Evolutionary conservation across 1,284 basidiomycete genomes (phyloP).

Genomic region (Leccinum colubrinum): DNA sequence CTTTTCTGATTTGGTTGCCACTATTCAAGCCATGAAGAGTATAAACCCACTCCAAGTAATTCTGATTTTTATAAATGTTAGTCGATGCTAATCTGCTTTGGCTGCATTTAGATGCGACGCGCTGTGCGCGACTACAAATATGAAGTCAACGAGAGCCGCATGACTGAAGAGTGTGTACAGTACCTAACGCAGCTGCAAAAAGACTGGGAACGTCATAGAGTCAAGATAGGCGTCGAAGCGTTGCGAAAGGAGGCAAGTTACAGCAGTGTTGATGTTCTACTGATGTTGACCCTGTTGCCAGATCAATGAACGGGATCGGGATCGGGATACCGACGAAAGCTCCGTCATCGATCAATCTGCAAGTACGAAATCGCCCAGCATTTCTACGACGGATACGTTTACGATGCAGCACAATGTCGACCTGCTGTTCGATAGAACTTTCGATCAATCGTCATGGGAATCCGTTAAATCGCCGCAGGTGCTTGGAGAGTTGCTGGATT

Average conservation of each 20-base stretch:
- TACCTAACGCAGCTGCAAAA: slow-evolving; percentile 93
- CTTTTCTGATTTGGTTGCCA: slow-evolving; percentile 86
- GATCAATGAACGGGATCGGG: slow-evolving; percentile 52
- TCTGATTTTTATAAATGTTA: neutral
- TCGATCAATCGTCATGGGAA: slow-evolving; percentile 69
- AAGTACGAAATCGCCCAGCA: slow-evolving; percentile 28
- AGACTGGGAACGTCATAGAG: slow-evolving; percentile 91
- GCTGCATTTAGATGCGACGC: slow-evolving; percentile 69
- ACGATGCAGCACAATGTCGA: slow-evolving; percentile 65
- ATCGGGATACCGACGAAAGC: slow-evolving; percentile 47
- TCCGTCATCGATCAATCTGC: slow-evolving; percentile 27
- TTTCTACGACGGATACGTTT: slow-evolving; percentile 36
- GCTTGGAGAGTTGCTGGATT: slow-evolving; percentile 86
- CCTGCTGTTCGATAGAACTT: slow-evolving; percentile 68
- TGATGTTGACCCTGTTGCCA: slow-evolving; percentile 27
- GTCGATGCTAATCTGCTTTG: slow-evolving; percentile 3
- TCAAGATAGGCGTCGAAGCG: slow-evolving; percentile 79
- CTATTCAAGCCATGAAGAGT: slow-evolving; percentile 82
- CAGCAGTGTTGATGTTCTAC: neutral
- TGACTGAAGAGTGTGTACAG: slow-evolving; percentile 93
- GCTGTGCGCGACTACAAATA: slow-evolving; percentile 94
- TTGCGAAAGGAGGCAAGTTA: slow-evolving; percentile 69
- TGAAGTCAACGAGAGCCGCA: slow-evolving; percentile 88
- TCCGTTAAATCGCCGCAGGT: slow-evolving; percentile 76
- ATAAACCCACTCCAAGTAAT: slow-evolving; percentile 89